Evolutionary conservation across 192 early-diverging fungal genomes (phyloP).

Genomic region (Backusella liffmaniae): DNA sequence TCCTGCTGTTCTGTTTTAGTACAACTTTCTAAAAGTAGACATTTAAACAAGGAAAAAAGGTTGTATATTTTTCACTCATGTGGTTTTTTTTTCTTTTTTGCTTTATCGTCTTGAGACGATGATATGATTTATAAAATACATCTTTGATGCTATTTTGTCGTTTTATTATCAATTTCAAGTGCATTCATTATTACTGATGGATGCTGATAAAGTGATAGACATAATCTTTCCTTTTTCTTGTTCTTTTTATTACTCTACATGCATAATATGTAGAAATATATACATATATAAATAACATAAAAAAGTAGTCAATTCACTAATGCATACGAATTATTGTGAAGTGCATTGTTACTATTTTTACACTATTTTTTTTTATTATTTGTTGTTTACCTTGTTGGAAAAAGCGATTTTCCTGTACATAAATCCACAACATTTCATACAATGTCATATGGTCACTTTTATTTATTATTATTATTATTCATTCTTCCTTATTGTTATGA

Average conservation of each 20-base stretch:
- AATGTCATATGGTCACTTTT: not conserved
- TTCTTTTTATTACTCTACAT: not conserved
- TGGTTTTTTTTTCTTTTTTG: not conserved
- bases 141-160: not conserved
- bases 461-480: not conserved
- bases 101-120: too few species aligned
- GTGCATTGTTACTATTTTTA: not conserved
- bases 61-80: not conserved
- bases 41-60: not conserved
- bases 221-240: not conserved
- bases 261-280: not conserved
- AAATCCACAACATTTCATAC: not conserved
- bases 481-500: not conserved
- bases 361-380: not conserved
- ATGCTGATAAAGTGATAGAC: not conserved
- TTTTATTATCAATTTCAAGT: not conserved
- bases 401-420: not conserved
- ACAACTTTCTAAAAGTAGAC: not conserved
- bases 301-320: constrained; percentile 2
- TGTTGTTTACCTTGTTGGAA: not conserved
- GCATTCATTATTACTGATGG: not conserved
- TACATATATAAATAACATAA: not conserved
- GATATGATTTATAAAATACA: not conserved
- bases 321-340: not conserved
- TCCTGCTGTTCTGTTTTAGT: not conserved